A percentile compares a stretch with the other conserved stretches of the same genome.
These are phyloP conservation scores for Apiospora hydei DNA, from an alignment of 2,329 filamentous ascomycete species.

Conservation along the genomic window DNA sequence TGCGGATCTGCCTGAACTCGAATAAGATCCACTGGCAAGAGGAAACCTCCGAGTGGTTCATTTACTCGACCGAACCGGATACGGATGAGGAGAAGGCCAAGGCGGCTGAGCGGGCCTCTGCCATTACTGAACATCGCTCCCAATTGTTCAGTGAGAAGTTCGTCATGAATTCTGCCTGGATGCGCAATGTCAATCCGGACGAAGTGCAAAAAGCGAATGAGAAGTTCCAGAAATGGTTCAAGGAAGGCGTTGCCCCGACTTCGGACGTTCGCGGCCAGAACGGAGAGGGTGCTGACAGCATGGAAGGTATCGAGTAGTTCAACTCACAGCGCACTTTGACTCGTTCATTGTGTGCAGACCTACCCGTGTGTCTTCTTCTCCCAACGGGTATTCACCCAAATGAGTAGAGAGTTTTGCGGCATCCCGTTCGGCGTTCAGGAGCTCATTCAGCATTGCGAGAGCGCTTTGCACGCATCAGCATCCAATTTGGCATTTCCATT, in stretches of 20 bases:
- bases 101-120: slow-evolving; percentile 66
- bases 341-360: slow-evolving; percentile 1
- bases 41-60: slow-evolving; percentile 72
- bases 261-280: slow-evolving; percentile 39
- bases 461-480: slow-evolving; percentile 8
- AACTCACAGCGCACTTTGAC: slow-evolving; percentile 9
- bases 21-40: slow-evolving; percentile 82
- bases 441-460: slow-evolving; percentile 17
- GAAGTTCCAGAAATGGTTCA: slow-evolving; percentile 62
- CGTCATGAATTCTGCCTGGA: slow-evolving; percentile 80
- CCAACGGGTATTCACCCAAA: not conserved
- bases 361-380: slow-evolving; percentile 15
- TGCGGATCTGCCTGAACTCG: slow-evolving; percentile 79
- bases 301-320: slow-evolving; percentile 10
- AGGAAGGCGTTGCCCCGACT: slow-evolving; percentile 53
- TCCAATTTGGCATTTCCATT: slow-evolving; percentile 16
- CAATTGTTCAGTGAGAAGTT: slow-evolving; percentile 79
- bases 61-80: slow-evolving; percentile 74
- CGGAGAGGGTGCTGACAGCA: slow-evolving; percentile 34
- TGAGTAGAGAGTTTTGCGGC: slow-evolving; percentile 16
- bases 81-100: slow-evolving; percentile 70
- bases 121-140: slow-evolving; percentile 67
- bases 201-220: slow-evolving; percentile 78
- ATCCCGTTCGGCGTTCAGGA: slow-evolving; percentile 19
- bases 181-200: slow-evolving; percentile 81